Conservation (phyloP, 2,329 filamentous ascomycete genomes). For the Dactylellina leptospora region DNA sequence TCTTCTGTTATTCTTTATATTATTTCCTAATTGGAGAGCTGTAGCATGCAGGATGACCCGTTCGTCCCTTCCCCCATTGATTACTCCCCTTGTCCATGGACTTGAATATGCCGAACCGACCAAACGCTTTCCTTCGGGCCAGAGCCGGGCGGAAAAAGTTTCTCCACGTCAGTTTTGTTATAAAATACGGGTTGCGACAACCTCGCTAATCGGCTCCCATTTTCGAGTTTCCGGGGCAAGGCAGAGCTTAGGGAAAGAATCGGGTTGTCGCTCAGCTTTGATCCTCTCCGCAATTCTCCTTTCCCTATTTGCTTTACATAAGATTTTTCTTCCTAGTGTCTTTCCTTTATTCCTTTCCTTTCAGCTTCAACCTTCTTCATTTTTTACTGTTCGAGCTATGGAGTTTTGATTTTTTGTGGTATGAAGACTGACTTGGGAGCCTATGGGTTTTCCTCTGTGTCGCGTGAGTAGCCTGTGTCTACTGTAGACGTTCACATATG, state of each 20-base stretch:
- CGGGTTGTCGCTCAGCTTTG: constrained; percentile 2
- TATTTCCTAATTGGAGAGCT: constrained; percentile 59
- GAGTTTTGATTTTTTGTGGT: constrained; percentile 50
- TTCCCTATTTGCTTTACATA: constrained; percentile 10
- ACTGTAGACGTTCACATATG: constrained; percentile 93
- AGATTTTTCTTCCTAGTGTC: constrained; percentile 16
- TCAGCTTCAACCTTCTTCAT: constrained; percentile 55
- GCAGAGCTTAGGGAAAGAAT: constrained; percentile 11
- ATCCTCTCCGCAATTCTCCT: constrained; percentile 21
- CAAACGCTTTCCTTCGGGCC: constrained; percentile 49
- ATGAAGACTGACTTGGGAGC: constrained; percentile 60
- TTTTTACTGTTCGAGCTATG: constrained; percentile 57
- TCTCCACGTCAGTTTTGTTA: constrained; percentile 41
- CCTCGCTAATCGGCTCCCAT: constrained; percentile 52
- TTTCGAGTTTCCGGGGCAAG: constrained; percentile 32
- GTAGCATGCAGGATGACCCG: constrained; percentile 64
- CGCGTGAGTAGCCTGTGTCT: constrained; percentile 77
- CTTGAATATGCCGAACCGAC: constrained; percentile 50
- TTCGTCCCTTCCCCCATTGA: constrained; percentile 41
- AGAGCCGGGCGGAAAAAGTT: constrained; percentile 52
- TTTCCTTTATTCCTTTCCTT: constrained; percentile 56
- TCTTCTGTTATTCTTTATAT: constrained; percentile 53
- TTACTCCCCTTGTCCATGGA: constrained; percentile 23
- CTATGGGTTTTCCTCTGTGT: constrained; percentile 55
- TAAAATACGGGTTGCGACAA: constrained; percentile 47